Conservation (phyloP, 768 basidiomycete genomes). For the Suillus clintonianus region DNA sequence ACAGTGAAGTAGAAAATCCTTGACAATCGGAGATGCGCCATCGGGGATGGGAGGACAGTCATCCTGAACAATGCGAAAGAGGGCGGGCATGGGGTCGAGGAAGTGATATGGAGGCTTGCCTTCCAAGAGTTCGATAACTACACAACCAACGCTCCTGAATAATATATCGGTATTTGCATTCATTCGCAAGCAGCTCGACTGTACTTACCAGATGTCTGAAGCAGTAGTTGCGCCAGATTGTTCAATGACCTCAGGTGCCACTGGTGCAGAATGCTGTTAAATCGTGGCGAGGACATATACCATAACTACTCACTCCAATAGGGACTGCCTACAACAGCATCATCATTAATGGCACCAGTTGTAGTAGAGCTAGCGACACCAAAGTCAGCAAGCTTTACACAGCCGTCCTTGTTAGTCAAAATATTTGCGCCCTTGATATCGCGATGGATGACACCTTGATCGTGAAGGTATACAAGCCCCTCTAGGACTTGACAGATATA, state of each 20-base stretch:
- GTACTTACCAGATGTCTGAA: conserved; percentile 89
- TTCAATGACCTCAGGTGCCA: conserved; percentile 99
- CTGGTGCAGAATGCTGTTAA: conserved; percentile 37
- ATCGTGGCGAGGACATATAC: conserved; percentile 1
- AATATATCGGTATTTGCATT: conserved; percentile 4
- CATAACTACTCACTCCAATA: conserved; percentile 84
- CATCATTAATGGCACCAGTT: conserved; percentile 74
- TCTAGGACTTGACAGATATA: conserved; percentile 97
- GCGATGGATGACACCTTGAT: conserved; percentile 92
- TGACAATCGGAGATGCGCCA: conserved; percentile 91
- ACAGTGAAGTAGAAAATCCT: conserved; percentile 95
- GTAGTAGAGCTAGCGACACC: conserved; percentile 88
- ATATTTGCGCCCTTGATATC: conserved; percentile 99
- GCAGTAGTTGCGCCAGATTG: conserved; percentile 96
- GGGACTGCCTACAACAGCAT: conserved; percentile 94
- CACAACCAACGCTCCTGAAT: conserved; percentile 83
- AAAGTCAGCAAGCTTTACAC: conserved; percentile 98
- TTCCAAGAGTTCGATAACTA: conserved; percentile 90
- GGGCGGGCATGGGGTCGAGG: conserved; percentile 96
- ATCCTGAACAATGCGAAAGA: conserved; percentile 98
- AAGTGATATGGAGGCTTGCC: conserved; percentile 95
- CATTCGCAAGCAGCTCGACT: background rate
- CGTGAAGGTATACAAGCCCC: conserved; percentile 93
- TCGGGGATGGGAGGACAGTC: conserved; percentile 97
- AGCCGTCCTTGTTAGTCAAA: conserved; percentile 97